phyloP scores from a whole-genome alignment of 2,329 filamentous ascomycete genomes.

The Sporothrix globosa region DNA sequence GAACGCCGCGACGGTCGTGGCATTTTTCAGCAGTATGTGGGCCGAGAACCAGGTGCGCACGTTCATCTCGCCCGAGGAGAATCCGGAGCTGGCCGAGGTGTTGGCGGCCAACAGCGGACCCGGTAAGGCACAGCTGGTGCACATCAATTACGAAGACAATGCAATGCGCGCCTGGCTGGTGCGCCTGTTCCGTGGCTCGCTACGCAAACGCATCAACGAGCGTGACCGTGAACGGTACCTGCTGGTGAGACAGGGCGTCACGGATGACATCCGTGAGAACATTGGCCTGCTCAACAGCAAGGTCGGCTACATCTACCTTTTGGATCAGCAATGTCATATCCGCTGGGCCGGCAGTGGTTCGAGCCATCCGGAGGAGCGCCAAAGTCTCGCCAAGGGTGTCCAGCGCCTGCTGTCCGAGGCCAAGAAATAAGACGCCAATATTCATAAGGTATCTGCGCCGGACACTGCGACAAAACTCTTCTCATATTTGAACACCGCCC shows the following conservation, averaged over 20 bases:
- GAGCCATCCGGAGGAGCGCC: conserved; percentile 66
- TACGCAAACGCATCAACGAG: conserved; percentile 55
- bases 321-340: conserved; percentile 86
- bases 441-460: not conserved
- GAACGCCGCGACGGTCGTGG: conserved; percentile 69
- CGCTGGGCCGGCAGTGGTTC: conserved; percentile 87
- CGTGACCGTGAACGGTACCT: conserved; percentile 65
- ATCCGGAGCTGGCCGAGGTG: conserved; percentile 69
- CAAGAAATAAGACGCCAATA: conserved; percentile 18
- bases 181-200: conserved; percentile 57
- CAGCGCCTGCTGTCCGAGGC: conserved; percentile 57
- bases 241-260: conserved; percentile 60
- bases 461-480: not conserved
- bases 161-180: conserved; percentile 64
- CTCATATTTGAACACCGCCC: conserved; percentile 6
- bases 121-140: conserved; percentile 68
- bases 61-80: conserved; percentile 67
- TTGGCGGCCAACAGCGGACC: conserved; percentile 55
- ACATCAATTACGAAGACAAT: conserved; percentile 88
- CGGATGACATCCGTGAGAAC: conserved; percentile 63
- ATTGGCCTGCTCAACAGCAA: conserved; percentile 81
- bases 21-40: conserved; percentile 82
- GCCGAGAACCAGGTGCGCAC: conserved; percentile 76
- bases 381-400: conserved; percentile 67
- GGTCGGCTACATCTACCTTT: conserved; percentile 90